Evolutionary conservation across 306 rosid species (phyloP).

Genomic region (Castanopsis chinensis): DNA sequence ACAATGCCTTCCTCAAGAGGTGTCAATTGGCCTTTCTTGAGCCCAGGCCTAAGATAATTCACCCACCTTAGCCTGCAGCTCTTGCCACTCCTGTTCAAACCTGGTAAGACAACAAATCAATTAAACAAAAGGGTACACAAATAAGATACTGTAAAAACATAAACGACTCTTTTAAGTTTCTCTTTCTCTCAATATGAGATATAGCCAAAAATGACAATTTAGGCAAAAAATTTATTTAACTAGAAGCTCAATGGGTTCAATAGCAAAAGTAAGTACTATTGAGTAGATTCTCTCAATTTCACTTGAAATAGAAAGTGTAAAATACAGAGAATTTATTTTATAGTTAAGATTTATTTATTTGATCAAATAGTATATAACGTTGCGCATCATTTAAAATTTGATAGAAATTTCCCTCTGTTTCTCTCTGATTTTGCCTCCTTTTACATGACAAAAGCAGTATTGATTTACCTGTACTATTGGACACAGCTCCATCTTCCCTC

Average conservation of each 20-base stretch:
- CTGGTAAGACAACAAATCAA: constrained; percentile 19
- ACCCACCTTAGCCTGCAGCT: constrained; percentile 87
- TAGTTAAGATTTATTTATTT: too few species aligned
- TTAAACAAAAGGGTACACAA: not conserved
- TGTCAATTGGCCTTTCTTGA: constrained; percentile 61
- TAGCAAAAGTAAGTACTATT: too few species aligned
- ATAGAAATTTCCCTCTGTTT: not conserved
- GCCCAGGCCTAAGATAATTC: constrained; percentile 73
- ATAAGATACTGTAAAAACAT: too few species aligned
- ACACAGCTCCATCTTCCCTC: constrained; percentile 63
- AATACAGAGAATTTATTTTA: too few species aligned
- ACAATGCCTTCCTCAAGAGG: constrained; percentile 63
- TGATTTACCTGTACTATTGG: constrained; percentile 44
- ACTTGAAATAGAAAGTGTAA: too few species aligned
- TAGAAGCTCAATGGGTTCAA: not conserved
- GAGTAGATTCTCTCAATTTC: too few species aligned
- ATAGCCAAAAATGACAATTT: not conserved
- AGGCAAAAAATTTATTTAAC: not conserved
- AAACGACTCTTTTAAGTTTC: not conserved
- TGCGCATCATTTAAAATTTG: not conserved
- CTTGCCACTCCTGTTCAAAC: constrained; percentile 68
- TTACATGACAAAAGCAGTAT: too few species aligned
- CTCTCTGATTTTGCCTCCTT: too few species aligned
- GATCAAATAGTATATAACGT: too few species aligned
- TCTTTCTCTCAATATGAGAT: not conserved